Conservation (phyloP, 306 rosid species). For the Vigna hirtella region DNA sequence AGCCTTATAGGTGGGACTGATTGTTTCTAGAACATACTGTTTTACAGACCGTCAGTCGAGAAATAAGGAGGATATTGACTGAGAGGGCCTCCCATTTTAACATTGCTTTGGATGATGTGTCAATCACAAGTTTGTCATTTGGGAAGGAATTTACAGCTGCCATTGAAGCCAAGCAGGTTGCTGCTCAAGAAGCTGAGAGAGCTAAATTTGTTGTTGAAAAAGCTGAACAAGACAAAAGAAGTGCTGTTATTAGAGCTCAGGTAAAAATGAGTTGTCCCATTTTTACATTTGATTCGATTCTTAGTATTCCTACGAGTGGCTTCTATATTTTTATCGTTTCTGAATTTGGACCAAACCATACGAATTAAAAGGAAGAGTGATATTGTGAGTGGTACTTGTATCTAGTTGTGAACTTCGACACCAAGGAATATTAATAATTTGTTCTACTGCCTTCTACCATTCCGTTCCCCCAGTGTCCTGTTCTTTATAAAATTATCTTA, state of each 20-base stretch:
- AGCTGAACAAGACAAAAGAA: constrained; percentile 89
- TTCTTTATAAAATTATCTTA: neutral
- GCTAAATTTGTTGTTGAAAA: constrained; percentile 91
- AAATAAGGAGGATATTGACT: constrained; percentile 76
- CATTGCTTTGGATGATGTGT: constrained; percentile 90
- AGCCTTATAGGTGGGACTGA: constrained; percentile 8
- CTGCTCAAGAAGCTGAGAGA: constrained; percentile 96
- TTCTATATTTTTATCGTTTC: constrained; percentile 19
- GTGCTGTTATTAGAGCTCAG: constrained; percentile 87
- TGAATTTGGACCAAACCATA: constrained; percentile 6
- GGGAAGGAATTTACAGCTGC: constrained; percentile 86
- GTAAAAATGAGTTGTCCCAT: constrained; percentile 45
- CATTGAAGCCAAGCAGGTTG: constrained; percentile 95
- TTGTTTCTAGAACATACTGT: constrained; percentile 12
- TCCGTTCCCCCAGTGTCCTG: neutral
- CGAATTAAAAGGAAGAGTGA: neutral
- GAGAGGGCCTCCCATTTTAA: constrained; percentile 83
- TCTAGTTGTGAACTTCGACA: constrained; percentile 10
- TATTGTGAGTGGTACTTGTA: constrained; percentile 1
- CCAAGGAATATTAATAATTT: neutral
- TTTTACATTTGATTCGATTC: constrained; percentile 7
- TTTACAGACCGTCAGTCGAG: constrained; percentile 80
- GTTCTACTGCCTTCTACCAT: neutral
- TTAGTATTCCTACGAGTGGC: neutral
- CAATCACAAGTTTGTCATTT: constrained; percentile 76